Evolutionary conservation across 108 stramenopile genomes (phyloP), one percentile per base, ranked within the genome.

Genomic region (Mediolabrus comicus): DNA sequence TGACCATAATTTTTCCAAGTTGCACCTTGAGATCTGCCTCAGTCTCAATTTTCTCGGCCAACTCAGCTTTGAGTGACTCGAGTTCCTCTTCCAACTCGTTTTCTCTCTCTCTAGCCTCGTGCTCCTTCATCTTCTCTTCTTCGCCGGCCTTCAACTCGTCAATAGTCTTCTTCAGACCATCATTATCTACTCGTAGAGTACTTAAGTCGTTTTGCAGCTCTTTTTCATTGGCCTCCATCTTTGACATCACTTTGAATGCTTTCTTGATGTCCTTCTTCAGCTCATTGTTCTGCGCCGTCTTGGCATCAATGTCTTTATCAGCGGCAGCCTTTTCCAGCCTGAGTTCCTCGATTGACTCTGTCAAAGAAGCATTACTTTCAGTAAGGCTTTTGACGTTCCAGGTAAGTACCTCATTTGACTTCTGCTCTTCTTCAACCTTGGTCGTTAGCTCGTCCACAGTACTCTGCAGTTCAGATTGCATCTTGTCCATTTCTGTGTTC

Each of bases 11-110:
- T 22, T 49, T 49, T 3, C 7, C 46, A 0, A 89, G 34, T 62
- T 89, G 81, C 16, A 56, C 28, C 29, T 84, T 82, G 11, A 85
- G 41, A 26, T 71, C 65, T 14, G 73, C 57, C 43, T 66, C 76
- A 2, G 80, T 81, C 0, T 74, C 46, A 35, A 84, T 80, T 17
- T 72, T 81, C 38, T 62, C 34, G 14, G 82, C 75, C 14, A 86
- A 60, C 58, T 89, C 85, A 38, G 86, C 88, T 49, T 62, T 46
- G 19, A 55, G 22, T 30, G 16, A 16, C 65, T 36, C 60, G 10
- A 86, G 74, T 27, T 86, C 82, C 16, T 72, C 54, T 13, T 60
- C 58, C 38, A 69, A 46, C 17, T 63, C 46, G 38, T 76, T 65
- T 10, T 33, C 46, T 34, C 33, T 72, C 22, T 68, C 59, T 13